Conservation (phyloP, 495 filamentous ascomycete species). For the Penicillium verhagenii region DNA sequence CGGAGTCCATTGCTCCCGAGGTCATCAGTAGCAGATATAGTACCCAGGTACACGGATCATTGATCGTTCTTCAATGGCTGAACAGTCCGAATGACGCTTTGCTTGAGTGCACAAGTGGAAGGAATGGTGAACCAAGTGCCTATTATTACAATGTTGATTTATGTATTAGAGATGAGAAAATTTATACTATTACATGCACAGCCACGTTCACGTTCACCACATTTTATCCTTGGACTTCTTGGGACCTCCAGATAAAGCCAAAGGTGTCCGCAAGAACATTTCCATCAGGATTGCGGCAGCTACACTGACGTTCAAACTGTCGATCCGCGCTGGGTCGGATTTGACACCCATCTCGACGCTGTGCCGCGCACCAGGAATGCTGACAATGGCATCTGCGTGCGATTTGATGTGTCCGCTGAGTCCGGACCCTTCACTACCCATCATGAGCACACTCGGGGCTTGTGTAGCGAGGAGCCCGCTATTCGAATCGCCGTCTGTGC, state of each 20-base stretch:
- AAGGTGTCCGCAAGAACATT: constrained; percentile 52
- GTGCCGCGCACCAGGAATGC: constrained; percentile 48
- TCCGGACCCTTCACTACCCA: constrained; percentile 82
- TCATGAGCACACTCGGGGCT: constrained; percentile 71
- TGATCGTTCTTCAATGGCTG: too few relatives aligned
- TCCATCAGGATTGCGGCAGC: constrained; percentile 75
- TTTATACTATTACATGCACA: too few relatives aligned
- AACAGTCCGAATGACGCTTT: too few relatives aligned
- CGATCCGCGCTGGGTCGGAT: constrained; percentile 49
- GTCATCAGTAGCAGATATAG: too few relatives aligned
- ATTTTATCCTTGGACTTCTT: constrained; percentile 21
- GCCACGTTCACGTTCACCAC: constrained; percentile 7
- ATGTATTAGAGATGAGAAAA: background rate
- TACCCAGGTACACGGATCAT: too few relatives aligned
- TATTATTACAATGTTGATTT: background rate
- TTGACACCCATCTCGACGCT: constrained; percentile 29
- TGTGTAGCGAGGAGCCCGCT: constrained; percentile 44
- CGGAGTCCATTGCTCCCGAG: too few relatives aligned
- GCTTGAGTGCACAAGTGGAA: too few relatives aligned
- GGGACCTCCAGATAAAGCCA: constrained; percentile 29
- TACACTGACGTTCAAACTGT: constrained; percentile 86
- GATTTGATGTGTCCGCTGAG: constrained; percentile 58
- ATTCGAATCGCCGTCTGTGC: constrained; percentile 2
- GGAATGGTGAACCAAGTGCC: too few relatives aligned
- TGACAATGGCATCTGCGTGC: constrained; percentile 60